Evolutionary conservation across 2,329 filamentous ascomycete species (phyloP), one percentile per base, ranked within the genome.

Genomic region (Calonectria honghensis): DNA sequence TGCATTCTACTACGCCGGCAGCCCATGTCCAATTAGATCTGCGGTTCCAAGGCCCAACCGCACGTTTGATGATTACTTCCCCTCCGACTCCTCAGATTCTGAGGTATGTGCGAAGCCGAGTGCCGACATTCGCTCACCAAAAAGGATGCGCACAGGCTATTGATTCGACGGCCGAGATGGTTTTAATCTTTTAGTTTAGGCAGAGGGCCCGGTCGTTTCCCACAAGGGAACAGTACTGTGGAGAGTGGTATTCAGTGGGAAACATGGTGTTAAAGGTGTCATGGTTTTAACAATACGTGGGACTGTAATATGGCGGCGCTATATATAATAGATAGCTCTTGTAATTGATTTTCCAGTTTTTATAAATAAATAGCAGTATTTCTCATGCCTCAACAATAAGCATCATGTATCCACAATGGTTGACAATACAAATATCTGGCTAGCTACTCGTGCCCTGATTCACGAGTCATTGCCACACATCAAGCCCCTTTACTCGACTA

Each of bases 321-420:
- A 27, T 41, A 4, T 18, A 27, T 13, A 63, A 41, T 41, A 41
- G 37, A 41, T 41, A 41, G 37, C 27, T 41, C 37, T 29, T 63
- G 16, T 61, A 16, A 63, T 63, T 63, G 16, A 39, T 63, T 63
- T 63, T 63, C 57, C 37, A 31, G 57, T 63, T 39, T 63, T 41
- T 63, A 63, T 39, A 41, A n/a, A 27, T n/a, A 41, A 63, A 63
- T 41, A 18, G 35, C 37, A 29, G 24, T 63, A n/a, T 39, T 63
- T 63, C 35, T 63, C 27, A 39, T 63, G 35, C 35, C n/a, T 63
- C 32, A 39, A 29, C 24, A 41, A 63, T 41, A 27, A 29, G 35
- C 57, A 39, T 39, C 37, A 16, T 29, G 18, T 41, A 63, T 63
- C 37, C 57, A 41, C 57, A 63, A 41, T 39, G 9, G 24, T 63